These are phyloP conservation scores for Ailanthus altissimus DNA, from an alignment of 345 rosid species.

Conservation along the genomic window DNA sequence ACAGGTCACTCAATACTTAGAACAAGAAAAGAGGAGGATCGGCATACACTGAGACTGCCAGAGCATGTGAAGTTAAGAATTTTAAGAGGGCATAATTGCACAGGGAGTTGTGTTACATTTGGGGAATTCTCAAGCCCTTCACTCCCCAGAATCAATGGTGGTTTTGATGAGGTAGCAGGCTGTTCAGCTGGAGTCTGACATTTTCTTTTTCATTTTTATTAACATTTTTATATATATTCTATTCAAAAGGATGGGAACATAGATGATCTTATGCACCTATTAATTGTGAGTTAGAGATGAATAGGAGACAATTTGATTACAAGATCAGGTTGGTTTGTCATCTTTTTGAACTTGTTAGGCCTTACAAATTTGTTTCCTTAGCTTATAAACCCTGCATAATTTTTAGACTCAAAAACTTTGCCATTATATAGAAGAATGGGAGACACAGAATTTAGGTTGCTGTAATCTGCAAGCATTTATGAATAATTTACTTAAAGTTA, in stretches of 20 bases:
- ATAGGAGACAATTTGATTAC: neutral
- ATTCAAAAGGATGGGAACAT: neutral
- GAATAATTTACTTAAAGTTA: too few species aligned
- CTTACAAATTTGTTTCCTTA: neutral
- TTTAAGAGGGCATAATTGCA: conserved; percentile 46
- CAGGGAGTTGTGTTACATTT: conserved; percentile 63
- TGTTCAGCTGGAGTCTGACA: conserved; percentile 12
- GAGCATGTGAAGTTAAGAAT: conserved; percentile 54
- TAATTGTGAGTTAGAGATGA: neutral
- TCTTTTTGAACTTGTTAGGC: neutral
- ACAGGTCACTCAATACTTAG: conserved; percentile 72
- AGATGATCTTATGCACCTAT: neutral
- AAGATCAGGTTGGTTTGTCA: neutral
- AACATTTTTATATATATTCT: neutral
- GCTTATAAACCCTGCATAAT: too few species aligned
- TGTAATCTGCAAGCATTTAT: too few species aligned
- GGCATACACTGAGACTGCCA: conserved; percentile 56
- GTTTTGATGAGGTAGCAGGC: conserved; percentile 16
- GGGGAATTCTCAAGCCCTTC: conserved; percentile 40
- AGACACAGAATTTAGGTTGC: too few species aligned
- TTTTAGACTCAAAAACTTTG: neutral
- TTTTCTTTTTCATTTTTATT: neutral
- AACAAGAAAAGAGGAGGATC: conserved; percentile 45
- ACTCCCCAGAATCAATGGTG: neutral
- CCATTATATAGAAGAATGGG: too few species aligned